Evolutionary conservation across 2,329 filamentous ascomycete species (phyloP).

Genomic region (Apiospora koreana): DNA sequence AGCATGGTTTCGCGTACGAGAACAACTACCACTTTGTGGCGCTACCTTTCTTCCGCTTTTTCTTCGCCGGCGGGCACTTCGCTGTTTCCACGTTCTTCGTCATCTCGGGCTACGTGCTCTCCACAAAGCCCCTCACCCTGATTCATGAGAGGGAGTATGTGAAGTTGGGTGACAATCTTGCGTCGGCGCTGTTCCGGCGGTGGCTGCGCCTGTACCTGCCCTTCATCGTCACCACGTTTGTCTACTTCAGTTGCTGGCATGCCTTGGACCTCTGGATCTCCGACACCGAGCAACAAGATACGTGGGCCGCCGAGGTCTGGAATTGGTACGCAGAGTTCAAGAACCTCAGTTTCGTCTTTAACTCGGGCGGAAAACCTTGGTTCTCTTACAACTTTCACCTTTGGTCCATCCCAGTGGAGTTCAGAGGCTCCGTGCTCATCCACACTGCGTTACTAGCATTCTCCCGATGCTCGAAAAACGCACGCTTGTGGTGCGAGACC

Average conservation of each 20-base stretch:
- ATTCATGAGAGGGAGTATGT: conserved; percentile 44
- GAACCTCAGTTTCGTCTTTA: conserved; percentile 69
- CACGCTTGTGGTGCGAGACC: conserved; percentile 54
- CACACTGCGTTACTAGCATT: conserved; percentile 61
- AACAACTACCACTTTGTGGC: conserved; percentile 49
- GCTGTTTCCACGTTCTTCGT: conserved; percentile 60
- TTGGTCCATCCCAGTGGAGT: conserved; percentile 66
- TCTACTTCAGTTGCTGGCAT: conserved; percentile 56
- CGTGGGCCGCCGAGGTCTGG: conserved; percentile 51
- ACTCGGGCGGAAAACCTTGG: conserved; percentile 57
- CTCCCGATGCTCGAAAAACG: conserved; percentile 53
- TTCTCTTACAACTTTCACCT: conserved; percentile 59
- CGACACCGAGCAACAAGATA: conserved; percentile 39
- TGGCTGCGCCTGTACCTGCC: conserved; percentile 52
- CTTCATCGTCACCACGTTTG: conserved; percentile 55
- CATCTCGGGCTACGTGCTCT: conserved; percentile 59
- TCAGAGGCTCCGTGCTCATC: conserved; percentile 63
- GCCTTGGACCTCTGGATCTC: conserved; percentile 48
- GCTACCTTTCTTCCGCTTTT: conserved; percentile 58
- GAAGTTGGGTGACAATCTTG: conserved; percentile 44
- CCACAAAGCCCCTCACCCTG: conserved; percentile 48
- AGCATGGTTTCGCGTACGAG: conserved; percentile 54
- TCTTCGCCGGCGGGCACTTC: conserved; percentile 64
- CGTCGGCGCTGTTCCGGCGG: conserved; percentile 49
- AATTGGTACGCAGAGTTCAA: conserved; percentile 58